Base-by-base conservation (phyloP, 2,329 filamentous ascomycete species). In the Calonectria pteridis region DNA sequence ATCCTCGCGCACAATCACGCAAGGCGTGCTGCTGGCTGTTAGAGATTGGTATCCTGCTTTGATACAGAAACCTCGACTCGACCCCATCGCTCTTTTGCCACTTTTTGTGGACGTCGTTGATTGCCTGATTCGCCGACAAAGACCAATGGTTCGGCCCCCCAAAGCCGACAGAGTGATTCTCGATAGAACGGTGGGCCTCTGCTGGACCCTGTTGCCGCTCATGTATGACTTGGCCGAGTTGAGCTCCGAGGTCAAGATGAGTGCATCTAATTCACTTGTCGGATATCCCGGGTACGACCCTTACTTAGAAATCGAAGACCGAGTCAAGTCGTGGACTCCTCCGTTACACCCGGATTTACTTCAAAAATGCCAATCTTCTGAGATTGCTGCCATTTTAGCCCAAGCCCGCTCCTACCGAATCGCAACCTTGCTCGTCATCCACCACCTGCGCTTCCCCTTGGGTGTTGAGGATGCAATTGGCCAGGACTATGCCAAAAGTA, bases 401-500 rank as follows among this genome's bases (percentile, higher is more conserved):
- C 76, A 77, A 20, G 74, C 74, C 6, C 67, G 72, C 3, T 28
- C 72, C 10, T 77, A 75, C 46, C 74, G 74, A 13, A 28, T 40
- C 0, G 74, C 72, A 18, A 46, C 72, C 23, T 62, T 77, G 3
- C 72, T 77, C 4, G 63, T 76, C 16, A 75, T 77, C 16, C 76
- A 77, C 35, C 69, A 74, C 10, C 62, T 77, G 14, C 74, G 76
- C 0, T 72, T 65, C 35, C 76, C 74, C n/a, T 37, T 77, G 0
- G 76, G 76, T 7, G n/a, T 58, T 4, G 50, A 72, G 16, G 76
- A 77, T 28, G n/a, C 55, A 2, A 23, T 55, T 11, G 76, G 67
- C 18, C 46, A 33, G 16, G 33, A 23, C 5, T 65, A 71, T 18
- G 71, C 72, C 13, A 46, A 58, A 43, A 63, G 23, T 16, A 77